Evolutionary conservation across 495 filamentous ascomycete genomes (phyloP).

Genomic region (Xylaria nigripes): DNA sequence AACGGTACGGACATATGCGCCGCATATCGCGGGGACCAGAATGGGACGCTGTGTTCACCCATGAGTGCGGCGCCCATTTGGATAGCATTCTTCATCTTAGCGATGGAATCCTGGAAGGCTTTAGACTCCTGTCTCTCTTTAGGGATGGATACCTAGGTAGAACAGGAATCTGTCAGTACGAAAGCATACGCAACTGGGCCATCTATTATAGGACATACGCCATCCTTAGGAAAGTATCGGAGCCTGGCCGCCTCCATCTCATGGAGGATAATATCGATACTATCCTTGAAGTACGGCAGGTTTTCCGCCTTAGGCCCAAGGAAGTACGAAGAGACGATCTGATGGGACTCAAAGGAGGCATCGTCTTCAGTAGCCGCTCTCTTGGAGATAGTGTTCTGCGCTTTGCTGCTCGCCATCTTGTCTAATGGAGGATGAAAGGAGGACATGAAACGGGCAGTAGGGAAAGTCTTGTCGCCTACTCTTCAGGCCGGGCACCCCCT

Average conservation of each 20-base stretch:
- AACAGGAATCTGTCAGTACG: neutral
- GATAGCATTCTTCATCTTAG: constrained; percentile 23
- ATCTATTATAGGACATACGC: constrained; percentile 6
- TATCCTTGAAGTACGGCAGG: constrained; percentile 28
- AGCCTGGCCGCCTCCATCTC: constrained; percentile 25
- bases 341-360: constrained; percentile 25
- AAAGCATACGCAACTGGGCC: neutral
- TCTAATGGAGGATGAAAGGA: neutral
- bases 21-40: constrained; percentile 40
- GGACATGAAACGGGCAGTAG: neutral
- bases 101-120: constrained; percentile 20
- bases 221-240: constrained; percentile 26
- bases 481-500: neutral
- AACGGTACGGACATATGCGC: constrained; percentile 34
- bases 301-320: constrained; percentile 38
- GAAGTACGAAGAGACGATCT: constrained; percentile 35
- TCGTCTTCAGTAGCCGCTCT: constrained; percentile 2
- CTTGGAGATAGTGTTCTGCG: constrained; percentile 7
- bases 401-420: neutral
- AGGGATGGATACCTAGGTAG: constrained; percentile 29
- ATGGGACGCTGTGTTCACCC: constrained; percentile 33
- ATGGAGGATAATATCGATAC: constrained; percentile 29
- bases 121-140: constrained; percentile 18
- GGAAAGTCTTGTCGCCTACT: neutral
- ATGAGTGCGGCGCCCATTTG: constrained; percentile 15